These are phyloP conservation scores for Meyerozyma carpophila DNA, from an alignment of 1,139 yeast genomes.

Conservation along the genomic window DNA sequence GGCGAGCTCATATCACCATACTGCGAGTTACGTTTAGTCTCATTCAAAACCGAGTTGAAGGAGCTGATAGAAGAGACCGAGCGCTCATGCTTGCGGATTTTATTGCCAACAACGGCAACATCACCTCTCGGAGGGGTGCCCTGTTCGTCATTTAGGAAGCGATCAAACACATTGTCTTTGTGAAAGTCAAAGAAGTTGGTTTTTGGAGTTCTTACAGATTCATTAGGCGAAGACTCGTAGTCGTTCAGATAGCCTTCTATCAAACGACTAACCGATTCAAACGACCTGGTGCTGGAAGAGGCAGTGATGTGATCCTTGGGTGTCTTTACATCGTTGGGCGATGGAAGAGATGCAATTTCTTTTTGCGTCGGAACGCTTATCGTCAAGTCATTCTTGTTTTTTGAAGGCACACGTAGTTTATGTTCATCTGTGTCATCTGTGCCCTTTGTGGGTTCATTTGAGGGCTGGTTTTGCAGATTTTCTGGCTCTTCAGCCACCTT, in stretches of 20 bases:
- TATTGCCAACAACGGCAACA: constrained; percentile 16
- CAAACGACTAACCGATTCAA: background rate
- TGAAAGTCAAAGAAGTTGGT: constrained; percentile 10
- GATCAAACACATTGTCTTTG: constrained; percentile 14
- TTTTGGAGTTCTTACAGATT: background rate
- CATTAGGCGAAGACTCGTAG: background rate
- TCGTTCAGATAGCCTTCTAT: background rate
- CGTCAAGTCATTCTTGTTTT: background rate
- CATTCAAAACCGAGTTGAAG: constrained; percentile 14
- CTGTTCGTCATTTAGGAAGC: constrained; percentile 23
- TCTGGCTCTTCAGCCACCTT: background rate
- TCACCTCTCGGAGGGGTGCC: constrained; percentile 39
- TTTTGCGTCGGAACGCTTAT: background rate
- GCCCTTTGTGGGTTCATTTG: too few relatives aligned
- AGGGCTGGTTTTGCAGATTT: too few relatives aligned
- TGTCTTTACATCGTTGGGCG: background rate
- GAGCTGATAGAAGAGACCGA: constrained; percentile 22
- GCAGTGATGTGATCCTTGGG: constrained; percentile 1
- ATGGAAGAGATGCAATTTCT: background rate
- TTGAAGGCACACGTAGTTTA: background rate
- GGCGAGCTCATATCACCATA: background rate
- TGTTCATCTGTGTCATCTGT: too few relatives aligned
- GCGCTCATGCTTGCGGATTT: constrained; percentile 18
- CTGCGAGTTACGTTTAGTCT: background rate
- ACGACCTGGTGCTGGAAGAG: background rate